phyloP scores from a whole-genome alignment of 495 filamentous ascomycete genomes.

The Neurospora discreta region DNA sequence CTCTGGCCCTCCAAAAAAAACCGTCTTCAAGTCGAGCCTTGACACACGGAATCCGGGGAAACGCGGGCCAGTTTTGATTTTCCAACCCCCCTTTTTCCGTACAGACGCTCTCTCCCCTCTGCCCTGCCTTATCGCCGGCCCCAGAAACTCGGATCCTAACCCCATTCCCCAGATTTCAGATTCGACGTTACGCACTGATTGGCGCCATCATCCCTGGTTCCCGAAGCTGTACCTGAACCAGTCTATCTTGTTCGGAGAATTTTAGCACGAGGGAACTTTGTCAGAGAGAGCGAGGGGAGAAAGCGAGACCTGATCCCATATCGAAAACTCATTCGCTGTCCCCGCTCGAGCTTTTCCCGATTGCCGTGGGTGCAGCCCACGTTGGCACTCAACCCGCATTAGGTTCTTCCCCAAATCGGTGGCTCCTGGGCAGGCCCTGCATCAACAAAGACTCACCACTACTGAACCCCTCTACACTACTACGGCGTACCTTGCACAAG shows the following conservation, averaged over 20 bases:
- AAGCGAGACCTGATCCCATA: neutral
- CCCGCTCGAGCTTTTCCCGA: no score
- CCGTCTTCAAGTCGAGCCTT: slow-evolving; percentile 26
- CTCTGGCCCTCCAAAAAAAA: slow-evolving; percentile 23
- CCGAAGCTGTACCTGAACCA: slow-evolving; percentile 13
- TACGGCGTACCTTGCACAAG: neutral
- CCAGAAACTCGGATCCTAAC: slow-evolving; percentile 36
- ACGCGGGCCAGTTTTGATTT: slow-evolving; percentile 13
- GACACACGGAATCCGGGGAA: slow-evolving; percentile 27
- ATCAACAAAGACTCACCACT: neutral
- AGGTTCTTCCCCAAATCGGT: neutral
- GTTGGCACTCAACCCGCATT: neutral
- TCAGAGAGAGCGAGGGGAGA: neutral
- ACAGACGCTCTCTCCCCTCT: neutral
- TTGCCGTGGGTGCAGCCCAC: neutral
- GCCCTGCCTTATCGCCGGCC: slow-evolving; percentile 25
- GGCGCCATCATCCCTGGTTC: slow-evolving; percentile 23
- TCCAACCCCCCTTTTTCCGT: slow-evolving; percentile 7
- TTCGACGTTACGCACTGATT: slow-evolving; percentile 41
- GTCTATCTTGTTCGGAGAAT: slow-evolving; percentile 14
- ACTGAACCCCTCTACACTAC: neutral
- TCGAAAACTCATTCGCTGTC: neutral
- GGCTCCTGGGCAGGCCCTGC: neutral
- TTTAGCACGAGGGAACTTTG: slow-evolving; percentile 2
- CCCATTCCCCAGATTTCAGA: slow-evolving; percentile 16